Conservation (phyloP, 2,329 filamentous ascomycete genomes). For the Fusarium chlamydosporum region DNA sequence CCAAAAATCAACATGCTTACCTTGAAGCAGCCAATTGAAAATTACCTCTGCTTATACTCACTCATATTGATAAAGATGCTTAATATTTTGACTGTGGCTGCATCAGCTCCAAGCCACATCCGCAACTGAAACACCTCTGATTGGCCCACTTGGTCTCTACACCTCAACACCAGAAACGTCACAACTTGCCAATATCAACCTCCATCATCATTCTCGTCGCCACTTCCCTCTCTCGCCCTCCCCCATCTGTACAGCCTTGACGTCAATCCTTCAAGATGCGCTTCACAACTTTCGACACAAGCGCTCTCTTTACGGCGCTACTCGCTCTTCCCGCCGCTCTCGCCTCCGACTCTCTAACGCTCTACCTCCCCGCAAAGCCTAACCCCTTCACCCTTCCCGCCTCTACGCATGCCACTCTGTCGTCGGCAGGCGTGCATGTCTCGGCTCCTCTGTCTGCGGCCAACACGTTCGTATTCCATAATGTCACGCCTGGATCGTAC, state of each 20-base stretch:
- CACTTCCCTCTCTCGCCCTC: background rate
- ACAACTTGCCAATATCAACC: conserved; percentile 35
- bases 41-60: background rate
- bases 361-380: conserved; percentile 64
- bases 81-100: conserved; percentile 35
- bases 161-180: conserved; percentile 44
- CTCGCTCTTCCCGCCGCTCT: conserved; percentile 54
- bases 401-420: conserved; percentile 75
- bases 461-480: conserved; percentile 82
- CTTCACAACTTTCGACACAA: conserved; percentile 51
- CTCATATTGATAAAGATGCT: conserved; percentile 7
- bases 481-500: conserved; percentile 81
- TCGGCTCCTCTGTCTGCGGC: conserved; percentile 74
- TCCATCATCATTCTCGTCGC: conserved; percentile 11
- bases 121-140: conserved; percentile 20
- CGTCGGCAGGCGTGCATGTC: conserved; percentile 57
- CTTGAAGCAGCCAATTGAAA: background rate
- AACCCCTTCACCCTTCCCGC: conserved; percentile 71
- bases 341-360: conserved; percentile 55
- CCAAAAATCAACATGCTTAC: too few species aligned
- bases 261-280: conserved; percentile 52
- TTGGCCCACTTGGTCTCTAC: conserved; percentile 45
- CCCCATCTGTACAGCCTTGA: background rate
- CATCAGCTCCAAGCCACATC: conserved; percentile 39
- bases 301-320: conserved; percentile 56